Evolutionary conservation across 768 basidiomycete species (phyloP).

Genomic region (Trametes punicea): DNA sequence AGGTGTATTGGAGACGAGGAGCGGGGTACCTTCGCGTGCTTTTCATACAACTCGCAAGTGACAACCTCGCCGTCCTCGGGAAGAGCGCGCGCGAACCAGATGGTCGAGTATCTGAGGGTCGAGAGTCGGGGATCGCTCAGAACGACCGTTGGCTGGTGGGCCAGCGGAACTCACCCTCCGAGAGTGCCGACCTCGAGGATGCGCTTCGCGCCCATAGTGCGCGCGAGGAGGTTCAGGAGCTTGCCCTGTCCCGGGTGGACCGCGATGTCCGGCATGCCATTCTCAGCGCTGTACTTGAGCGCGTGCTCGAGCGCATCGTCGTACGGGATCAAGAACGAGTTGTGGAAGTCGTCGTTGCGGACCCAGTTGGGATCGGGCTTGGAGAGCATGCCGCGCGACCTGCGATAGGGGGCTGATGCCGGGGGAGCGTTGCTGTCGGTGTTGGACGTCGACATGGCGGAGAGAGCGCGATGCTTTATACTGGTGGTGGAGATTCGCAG

Average conservation of each 20-base stretch:
- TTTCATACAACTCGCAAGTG: conserved; percentile 43
- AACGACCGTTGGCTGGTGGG: too few species aligned
- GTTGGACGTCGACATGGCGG: conserved; percentile 6
- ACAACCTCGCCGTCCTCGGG: conserved; percentile 48
- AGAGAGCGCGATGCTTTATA: conserved; percentile 5
- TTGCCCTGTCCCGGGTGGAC: conserved; percentile 56
- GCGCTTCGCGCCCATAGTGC: conserved; percentile 50
- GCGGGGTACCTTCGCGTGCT: conserved; percentile 42
- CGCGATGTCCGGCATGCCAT: conserved; percentile 49
- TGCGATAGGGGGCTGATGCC: neutral
- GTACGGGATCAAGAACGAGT: conserved; percentile 46
- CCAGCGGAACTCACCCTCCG: conserved; percentile 61
- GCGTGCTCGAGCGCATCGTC: conserved; percentile 44
- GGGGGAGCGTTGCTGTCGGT: neutral
- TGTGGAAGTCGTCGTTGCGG: conserved; percentile 54
- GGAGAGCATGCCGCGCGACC: conserved; percentile 4
- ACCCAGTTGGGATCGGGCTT: conserved; percentile 39
- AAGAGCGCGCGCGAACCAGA: conserved; percentile 37
- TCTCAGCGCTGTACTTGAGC: conserved; percentile 37
- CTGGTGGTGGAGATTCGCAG: conserved; percentile 3
- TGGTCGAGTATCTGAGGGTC: conserved; percentile 32
- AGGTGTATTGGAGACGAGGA: neutral
- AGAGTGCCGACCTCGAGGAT: conserved; percentile 66
- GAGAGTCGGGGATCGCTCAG: neutral
- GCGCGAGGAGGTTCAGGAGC: conserved; percentile 50